Evolutionary conservation across 352 stramenopile genomes (phyloP), one percentile per base, ranked within the genome.

Genomic region (Ochromonadaceae sp.): DNA sequence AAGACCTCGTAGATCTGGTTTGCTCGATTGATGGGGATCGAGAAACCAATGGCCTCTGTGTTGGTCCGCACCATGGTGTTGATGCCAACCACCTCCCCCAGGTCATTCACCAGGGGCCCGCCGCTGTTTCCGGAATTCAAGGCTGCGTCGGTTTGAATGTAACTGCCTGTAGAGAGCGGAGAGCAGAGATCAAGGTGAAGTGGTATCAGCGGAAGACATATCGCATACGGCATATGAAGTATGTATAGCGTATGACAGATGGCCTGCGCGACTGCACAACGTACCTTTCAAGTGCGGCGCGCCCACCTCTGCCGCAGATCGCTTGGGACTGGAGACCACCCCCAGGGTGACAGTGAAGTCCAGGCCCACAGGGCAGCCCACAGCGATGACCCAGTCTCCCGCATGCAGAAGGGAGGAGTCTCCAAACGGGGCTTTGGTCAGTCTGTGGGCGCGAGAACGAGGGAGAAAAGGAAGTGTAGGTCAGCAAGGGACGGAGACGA

Each of bases 41-140:
- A 47, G 30, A 67, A 67, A 3, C 61, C 49, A 2, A 67, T 66
- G 7, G 60, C 61, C 34, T 62, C 61, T 20, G 49, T 68, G 52
- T 60, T 67, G 15, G 26, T 67, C 9, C 56, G 55, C 55, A 60
- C 60, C 80, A 91, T 91, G 17, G 81, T 90, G 70, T 93, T 93
- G 65, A 93, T 93, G 25, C 85, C 85, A 44, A 93, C 88, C 35
- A 92, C 83, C 42, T 93, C 76, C 17, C 85, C 85, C 43, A 85
- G 78, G 53, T 92, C 61, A 67, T 92, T 91, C 46, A 93, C 81
- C 40, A 93, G 80, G 22, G 85, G 84, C 0, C 84, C 84, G 12
- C 84, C 84, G 62, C 78, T 86, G 70, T 93, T 93, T 38, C 85
- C 85, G 32, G 80, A 76, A 70, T 93, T 93, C 67, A 93, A 90